Evolutionary conservation across 139 green algal species (phyloP).

Genomic region (Chlorella sp.): DNA sequence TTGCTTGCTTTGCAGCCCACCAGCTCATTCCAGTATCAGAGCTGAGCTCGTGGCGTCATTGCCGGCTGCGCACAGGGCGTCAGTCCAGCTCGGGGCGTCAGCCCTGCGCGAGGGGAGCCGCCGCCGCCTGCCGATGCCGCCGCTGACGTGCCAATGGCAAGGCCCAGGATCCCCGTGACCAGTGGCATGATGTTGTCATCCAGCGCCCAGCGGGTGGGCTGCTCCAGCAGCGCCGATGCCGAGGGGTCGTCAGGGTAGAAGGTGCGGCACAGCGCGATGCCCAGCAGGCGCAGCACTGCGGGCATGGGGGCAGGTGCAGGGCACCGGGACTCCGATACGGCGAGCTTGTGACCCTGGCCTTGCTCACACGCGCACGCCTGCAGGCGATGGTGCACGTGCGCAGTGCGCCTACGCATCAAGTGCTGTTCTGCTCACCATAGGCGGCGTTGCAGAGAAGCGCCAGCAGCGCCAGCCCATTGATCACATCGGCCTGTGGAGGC

Average conservation of each 20-base stretch:
- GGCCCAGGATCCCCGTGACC: background rate
- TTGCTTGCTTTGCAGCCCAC: no score
- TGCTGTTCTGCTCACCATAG: slow-evolving; percentile 30
- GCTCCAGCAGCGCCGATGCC: background rate
- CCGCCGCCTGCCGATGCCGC: background rate
- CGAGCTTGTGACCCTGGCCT: background rate
- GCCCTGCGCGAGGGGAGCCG: background rate
- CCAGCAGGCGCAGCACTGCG: slow-evolving; percentile 27
- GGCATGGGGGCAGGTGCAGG: background rate
- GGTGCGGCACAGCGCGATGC: slow-evolving; percentile 13
- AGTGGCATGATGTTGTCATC: slow-evolving; percentile 18
- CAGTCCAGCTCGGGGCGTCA: background rate
- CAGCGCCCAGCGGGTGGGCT: slow-evolving; percentile 11
- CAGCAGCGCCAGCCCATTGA: slow-evolving; percentile 14
- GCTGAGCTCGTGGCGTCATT: background rate
- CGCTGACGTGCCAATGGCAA: slow-evolving; percentile 17
- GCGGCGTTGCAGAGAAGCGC: slow-evolving; percentile 15
- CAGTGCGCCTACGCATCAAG: no score
- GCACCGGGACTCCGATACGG: no score
- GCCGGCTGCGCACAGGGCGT: background rate
- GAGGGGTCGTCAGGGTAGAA: background rate
- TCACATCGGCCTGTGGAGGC: slow-evolving; percentile 18
- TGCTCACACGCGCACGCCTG: no score
- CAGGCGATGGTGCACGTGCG: no score
- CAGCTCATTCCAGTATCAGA: no score